Evolutionary conservation across 768 basidiomycete species (phyloP), one percentile per base, ranked within the genome.

Genomic region (Phylloporus arenicola): DNA sequence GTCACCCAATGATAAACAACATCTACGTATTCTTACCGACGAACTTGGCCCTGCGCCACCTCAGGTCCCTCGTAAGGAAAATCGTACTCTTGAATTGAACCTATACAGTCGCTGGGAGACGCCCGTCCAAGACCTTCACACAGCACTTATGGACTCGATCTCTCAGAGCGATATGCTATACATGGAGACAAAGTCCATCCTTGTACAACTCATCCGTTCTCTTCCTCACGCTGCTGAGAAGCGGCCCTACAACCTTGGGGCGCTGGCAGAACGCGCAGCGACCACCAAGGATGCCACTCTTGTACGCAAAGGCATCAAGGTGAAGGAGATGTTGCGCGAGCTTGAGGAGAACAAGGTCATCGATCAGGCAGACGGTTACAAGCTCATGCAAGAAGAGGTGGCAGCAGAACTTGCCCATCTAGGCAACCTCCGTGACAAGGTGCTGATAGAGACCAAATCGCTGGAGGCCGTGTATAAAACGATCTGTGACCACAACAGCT

Each of bases 121-220:
- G 9, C 95, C 96, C 1, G 91, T 99, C 41, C 96, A 98, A 60
- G 96, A 99, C 64, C 85, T 98, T 41, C 91, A 95, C 56, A 94
- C 87, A 39, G 92, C 95, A 1, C 80, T 99, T 50, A 93, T 98
- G 86, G 93, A 94, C 68, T 90, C 92, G 22, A 88, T 99, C 25
- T 97, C 96, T 20, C 92, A 93, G 40, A 88, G 88, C 65, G 96
- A 99, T 71, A 95, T 99, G 83, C 82, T 98, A 27, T 99, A 98
- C 75, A 97, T 98, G 93, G 96, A 99, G 68, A 90, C 96, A 50
- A 99, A 99, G 74, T 97, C 95, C 7, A 98, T 98, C 64, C 93
- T 99, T 58, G 96, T 98, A 29, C 93, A 97, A 67, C 82, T 98
- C 47, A 84, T 99, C 50, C 93, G 96, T 57, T 98, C 94, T 29